phyloP scores from a whole-genome alignment of 768 basidiomycete genomes.

The Erythrobasidium yunnanense region DNA sequence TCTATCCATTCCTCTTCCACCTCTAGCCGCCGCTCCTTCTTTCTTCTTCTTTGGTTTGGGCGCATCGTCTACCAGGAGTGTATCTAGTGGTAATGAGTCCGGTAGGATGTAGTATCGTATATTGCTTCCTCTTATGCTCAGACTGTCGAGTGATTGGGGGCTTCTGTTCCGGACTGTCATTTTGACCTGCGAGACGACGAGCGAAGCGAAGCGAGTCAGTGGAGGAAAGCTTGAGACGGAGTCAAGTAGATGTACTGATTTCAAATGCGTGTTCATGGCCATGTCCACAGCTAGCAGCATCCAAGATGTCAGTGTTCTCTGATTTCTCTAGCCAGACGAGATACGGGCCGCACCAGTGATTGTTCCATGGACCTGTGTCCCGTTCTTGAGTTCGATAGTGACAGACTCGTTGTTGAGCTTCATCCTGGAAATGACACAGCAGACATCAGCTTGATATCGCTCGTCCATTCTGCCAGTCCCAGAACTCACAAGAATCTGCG shows the following conservation, averaged over 20 bases:
- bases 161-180: conserved; percentile 87
- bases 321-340: not conserved
- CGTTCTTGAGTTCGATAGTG: conserved; percentile 95
- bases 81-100: conserved; percentile 89
- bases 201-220: no score
- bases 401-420: conserved; percentile 99
- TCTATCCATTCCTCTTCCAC: not conserved
- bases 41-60: conserved; percentile 95
- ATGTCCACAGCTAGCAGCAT: conserved; percentile 74
- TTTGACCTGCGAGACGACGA: conserved; percentile 46
- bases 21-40: conserved; percentile 45
- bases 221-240: no score
- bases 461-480: not conserved
- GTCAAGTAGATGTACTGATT: conserved; percentile 68
- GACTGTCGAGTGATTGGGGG: conserved; percentile 69
- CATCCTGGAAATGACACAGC: conserved; percentile 64
- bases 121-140: conserved; percentile 93
- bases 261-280: conserved; percentile 98
- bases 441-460: not conserved
- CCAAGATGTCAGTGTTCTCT: conserved; percentile 2
- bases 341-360: conserved; percentile 61
- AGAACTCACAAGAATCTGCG: conserved; percentile 28
- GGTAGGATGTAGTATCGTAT: conserved; percentile 96
- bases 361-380: conserved; percentile 85
- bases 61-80: conserved; percentile 90